A percentile compares a stretch with the other conserved stretches of the same genome.
These are phyloP conservation scores for Neohortaea acidophila DNA, from an alignment of 495 filamentous ascomycete species.

Conservation along the genomic window DNA sequence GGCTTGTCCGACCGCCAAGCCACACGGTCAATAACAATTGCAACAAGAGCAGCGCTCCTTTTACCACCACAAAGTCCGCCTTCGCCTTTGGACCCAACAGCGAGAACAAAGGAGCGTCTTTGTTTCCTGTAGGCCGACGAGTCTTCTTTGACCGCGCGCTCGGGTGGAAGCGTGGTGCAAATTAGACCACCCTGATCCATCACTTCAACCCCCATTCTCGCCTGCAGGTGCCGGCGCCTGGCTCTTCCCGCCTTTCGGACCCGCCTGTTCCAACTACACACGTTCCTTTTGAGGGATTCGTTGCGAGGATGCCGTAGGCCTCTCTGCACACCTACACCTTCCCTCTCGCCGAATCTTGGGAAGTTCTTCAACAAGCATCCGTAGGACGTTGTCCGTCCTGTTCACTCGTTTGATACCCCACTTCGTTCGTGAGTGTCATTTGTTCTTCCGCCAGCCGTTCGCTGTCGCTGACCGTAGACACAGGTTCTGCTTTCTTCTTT, in stretches of 20 bases:
- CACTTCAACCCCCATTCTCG: neutral
- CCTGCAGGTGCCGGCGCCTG: no score
- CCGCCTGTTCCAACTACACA: slow-evolving; percentile 11
- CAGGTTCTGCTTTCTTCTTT: slow-evolving; percentile 3
- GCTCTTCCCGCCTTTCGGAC: neutral
- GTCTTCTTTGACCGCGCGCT: neutral
- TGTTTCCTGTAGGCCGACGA: neutral
- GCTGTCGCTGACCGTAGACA: slow-evolving; percentile 5
- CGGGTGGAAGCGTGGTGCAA: neutral
- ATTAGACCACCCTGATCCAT: neutral
- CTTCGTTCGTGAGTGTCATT: slow-evolving; percentile 20
- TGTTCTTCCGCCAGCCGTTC: no score
- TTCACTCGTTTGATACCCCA: slow-evolving; percentile 25
- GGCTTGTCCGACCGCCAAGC: no score
- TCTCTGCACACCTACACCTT: slow-evolving; percentile 10
- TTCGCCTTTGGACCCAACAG: no score
- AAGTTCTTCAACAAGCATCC: no score
- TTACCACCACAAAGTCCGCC: no score
- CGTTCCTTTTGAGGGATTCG: slow-evolving; percentile 6
- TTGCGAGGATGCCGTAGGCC: slow-evolving; percentile 10
- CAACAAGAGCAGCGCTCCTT: no score
- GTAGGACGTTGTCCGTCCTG: slow-evolving; percentile 17
- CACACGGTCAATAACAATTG: no score
- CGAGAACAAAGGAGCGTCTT: neutral
- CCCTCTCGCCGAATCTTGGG: no score